These are phyloP conservation scores for Penicillium sp. DNA, from an alignment of 2,329 filamentous ascomycete genomes.

Conservation along the genomic window DNA sequence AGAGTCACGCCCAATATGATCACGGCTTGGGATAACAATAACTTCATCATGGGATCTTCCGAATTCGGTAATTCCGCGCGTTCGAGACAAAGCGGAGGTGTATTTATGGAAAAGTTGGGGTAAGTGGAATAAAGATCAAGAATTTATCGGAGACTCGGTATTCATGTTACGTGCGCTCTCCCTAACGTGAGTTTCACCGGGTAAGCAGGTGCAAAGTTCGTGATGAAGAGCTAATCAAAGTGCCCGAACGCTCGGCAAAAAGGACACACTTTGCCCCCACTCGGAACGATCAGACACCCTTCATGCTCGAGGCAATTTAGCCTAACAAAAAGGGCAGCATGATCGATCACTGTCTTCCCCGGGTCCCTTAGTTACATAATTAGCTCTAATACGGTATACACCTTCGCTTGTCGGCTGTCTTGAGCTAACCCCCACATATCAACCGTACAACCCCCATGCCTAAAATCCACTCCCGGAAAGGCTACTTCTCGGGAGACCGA, in stretches of 20 bases:
- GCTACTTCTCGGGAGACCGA: neutral
- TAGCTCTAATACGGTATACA: neutral
- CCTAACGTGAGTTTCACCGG: neutral
- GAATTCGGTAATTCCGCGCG: neutral
- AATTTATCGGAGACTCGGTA: neutral
- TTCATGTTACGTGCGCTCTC: neutral
- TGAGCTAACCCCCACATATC: neutral
- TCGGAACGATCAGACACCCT: neutral
- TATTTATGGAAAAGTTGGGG: neutral
- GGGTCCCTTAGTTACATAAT: neutral
- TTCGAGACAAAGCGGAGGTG: neutral
- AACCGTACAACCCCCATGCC: neutral
- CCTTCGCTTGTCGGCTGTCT: neutral
- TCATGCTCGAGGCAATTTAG: neutral
- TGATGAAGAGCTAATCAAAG: neutral
- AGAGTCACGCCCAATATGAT: neutral
- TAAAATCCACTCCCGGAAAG: neutral
- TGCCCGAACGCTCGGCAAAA: neutral
- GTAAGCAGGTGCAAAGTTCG: neutral
- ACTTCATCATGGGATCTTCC: slow-evolving; percentile 3
- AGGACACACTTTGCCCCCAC: neutral
- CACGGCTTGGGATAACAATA: neutral
- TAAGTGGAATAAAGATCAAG: neutral
- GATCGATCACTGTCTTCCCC: neutral
- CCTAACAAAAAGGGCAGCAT: neutral